Percentiles rank a stretch among this genome's conserved stretches.
Evolutionary conservation across 352 stramenopile species (phyloP).

Genomic region (Pseudoperonospora humuli): DNA sequence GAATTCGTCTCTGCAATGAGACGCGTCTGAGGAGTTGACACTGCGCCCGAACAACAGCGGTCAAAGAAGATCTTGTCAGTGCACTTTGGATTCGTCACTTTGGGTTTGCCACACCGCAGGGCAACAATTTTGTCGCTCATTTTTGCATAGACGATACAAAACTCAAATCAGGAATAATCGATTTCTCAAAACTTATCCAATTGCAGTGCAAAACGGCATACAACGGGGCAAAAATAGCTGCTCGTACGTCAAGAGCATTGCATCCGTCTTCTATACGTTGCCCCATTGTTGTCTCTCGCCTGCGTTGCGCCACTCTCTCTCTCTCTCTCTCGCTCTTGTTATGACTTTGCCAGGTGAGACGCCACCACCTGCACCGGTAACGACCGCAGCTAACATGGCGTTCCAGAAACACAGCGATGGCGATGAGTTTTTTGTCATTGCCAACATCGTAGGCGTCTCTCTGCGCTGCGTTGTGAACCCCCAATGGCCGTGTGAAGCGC

Average conservation of each 20-base stretch:
- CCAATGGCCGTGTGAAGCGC: conserved; percentile 58
- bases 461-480: conserved; percentile 50
- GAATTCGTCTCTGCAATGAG: too few relatives aligned
- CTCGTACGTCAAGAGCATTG: not conserved
- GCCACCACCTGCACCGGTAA: conserved; percentile 7
- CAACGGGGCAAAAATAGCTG: conserved; percentile 18
- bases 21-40: too few relatives aligned
- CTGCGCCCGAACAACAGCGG: too few relatives aligned
- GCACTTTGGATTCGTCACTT: too few relatives aligned
- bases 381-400: conserved; percentile 10
- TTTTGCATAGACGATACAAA: too few relatives aligned
- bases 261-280: not conserved
- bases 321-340: not conserved
- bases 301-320: not conserved
- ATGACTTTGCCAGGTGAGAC: conserved; percentile 10
- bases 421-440: conserved; percentile 36
- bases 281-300: not conserved
- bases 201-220: too few relatives aligned
- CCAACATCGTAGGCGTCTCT: conserved; percentile 41
- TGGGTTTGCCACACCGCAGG: too few relatives aligned
- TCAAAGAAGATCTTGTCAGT: too few relatives aligned
- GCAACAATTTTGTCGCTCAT: too few relatives aligned
- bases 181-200: too few relatives aligned
- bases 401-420: conserved; percentile 6
- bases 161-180: too few relatives aligned